phyloP scores from a whole-genome alignment of 2,329 filamentous ascomycete genomes.

The Colletotrichum euphorbiae region DNA sequence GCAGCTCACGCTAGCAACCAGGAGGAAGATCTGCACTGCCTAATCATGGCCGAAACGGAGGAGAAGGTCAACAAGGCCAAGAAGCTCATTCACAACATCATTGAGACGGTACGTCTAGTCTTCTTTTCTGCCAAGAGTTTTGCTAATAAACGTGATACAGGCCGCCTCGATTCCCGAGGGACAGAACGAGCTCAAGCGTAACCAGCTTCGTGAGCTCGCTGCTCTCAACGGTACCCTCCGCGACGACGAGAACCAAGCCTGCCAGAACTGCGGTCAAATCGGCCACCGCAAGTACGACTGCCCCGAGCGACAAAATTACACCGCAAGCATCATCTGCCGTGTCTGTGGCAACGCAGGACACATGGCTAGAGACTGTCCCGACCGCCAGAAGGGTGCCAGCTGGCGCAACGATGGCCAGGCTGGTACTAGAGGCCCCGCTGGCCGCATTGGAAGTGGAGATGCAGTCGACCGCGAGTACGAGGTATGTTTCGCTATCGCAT shows the following conservation, averaged over 20 bases:
- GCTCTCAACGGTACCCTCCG: conserved; percentile 98
- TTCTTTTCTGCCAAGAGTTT: not conserved
- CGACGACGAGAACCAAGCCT: conserved; percentile 99
- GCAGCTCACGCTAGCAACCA: conserved; percentile 99
- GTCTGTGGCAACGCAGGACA: conserved; percentile 98
- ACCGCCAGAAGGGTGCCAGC: conserved; percentile 88
- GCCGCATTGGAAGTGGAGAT: conserved; percentile 80
- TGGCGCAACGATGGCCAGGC: conserved; percentile 83
- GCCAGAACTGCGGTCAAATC: conserved; percentile 99
- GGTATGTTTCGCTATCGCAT: conserved; percentile 63
- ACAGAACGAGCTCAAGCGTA: conserved; percentile 98
- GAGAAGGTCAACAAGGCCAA: conserved; percentile 99
- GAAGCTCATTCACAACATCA: conserved; percentile 97
- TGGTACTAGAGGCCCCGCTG: conserved; percentile 60
- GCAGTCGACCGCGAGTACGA: conserved; percentile 95
- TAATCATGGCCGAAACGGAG: conserved; percentile 99
- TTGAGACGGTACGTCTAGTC: conserved; percentile 84
- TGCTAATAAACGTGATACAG: conserved; percentile 60
- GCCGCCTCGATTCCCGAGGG: conserved; percentile 98
- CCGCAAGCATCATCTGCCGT: conserved; percentile 98
- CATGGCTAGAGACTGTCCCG: conserved; percentile 97
- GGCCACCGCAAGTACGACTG: conserved; percentile 99
- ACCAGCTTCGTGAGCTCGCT: conserved; percentile 96
- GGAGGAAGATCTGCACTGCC: conserved; percentile 97
- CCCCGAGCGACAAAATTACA: conserved; percentile 96